Percentiles rank a stretch among this genome's conserved stretches.
Evolutionary conservation across 192 early-diverging fungal genomes (phyloP).

Genomic region (Coemansia sp.): DNA sequence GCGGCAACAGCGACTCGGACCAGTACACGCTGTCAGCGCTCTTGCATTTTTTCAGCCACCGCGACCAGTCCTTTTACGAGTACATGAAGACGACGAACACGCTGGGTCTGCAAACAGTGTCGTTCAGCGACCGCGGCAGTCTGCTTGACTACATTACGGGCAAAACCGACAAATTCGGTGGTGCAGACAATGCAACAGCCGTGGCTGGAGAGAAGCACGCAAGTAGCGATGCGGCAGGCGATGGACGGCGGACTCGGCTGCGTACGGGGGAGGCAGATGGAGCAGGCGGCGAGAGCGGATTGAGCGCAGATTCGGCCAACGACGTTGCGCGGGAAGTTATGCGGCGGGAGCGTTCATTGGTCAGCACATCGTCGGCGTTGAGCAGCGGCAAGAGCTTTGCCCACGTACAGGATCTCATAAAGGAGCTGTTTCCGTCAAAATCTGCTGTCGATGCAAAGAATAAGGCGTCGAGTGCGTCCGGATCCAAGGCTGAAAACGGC

Average conservation of each 20-base stretch:
- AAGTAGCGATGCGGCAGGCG: constrained; percentile 4
- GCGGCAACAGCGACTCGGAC: constrained; percentile 58
- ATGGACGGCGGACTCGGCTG: constrained; percentile 16
- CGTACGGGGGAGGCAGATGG: not conserved
- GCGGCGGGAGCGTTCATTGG: constrained; percentile 33
- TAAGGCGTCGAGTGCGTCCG: constrained; percentile 7
- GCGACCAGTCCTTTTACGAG: constrained; percentile 64
- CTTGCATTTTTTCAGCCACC: constrained; percentile 67
- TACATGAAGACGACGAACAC: constrained; percentile 68
- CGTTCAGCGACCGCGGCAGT: constrained; percentile 70
- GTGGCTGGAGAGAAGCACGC: not conserved
- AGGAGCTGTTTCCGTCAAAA: constrained; percentile 42
- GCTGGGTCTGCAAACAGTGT: constrained; percentile 64
- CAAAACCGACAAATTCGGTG: constrained; percentile 36
- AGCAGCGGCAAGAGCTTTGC: constrained; percentile 52
- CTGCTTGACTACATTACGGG: constrained; percentile 75
- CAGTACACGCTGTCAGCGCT: constrained; percentile 72
- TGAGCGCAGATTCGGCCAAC: constrained; percentile 7
- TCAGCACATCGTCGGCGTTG: constrained; percentile 34
- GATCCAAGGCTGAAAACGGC: constrained; percentile 17
- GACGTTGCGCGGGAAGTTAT: constrained; percentile 32
- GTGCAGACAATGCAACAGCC: not conserved
- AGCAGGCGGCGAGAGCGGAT: not conserved
- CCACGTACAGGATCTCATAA: constrained; percentile 31
- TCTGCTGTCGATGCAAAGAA: constrained; percentile 5